Conservation (phyloP, 495 filamentous ascomycete genomes). For the Neurospora pannonica region DNA sequence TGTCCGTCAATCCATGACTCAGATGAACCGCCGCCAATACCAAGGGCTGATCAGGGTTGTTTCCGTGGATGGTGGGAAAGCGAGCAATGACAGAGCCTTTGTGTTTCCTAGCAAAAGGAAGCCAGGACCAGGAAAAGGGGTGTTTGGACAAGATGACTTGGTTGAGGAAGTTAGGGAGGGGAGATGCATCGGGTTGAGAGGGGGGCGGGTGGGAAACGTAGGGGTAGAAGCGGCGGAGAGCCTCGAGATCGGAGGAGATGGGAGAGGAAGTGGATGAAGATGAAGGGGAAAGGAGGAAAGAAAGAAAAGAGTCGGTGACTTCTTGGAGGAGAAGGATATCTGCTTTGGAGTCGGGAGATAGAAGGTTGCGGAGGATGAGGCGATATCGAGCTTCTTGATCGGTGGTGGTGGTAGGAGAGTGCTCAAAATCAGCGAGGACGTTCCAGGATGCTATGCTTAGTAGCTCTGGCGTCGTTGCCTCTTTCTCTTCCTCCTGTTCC, state of each 20-base stretch:
- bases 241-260: not conserved
- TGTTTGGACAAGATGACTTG: conserved; percentile 41
- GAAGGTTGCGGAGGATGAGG: conserved; percentile 35
- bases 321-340: conserved; percentile 49
- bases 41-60: conserved; percentile 13
- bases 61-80: conserved; percentile 22
- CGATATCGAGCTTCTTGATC: conserved; percentile 32
- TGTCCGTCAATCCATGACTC: conserved; percentile 43
- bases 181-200: conserved; percentile 33
- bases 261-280: not conserved
- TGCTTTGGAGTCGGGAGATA: conserved; percentile 24
- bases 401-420: conserved; percentile 25
- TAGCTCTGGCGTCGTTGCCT: conserved; percentile 4
- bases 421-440: conserved; percentile 42
- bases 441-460: conserved; percentile 46
- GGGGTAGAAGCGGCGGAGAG: conserved; percentile 38
- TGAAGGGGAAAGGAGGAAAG: conserved; percentile 29
- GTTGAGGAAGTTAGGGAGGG: conserved; percentile 46
- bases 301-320: conserved; percentile 48
- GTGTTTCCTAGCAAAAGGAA: conserved; percentile 38
- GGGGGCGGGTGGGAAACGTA: conserved; percentile 43
- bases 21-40: conserved; percentile 46
- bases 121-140: conserved; percentile 39
- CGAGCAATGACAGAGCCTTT: conserved; percentile 40
- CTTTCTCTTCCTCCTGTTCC: conserved; percentile 3